phyloP scores from a whole-genome alignment of 2,329 filamentous ascomycete species.

The Aspergillus sp. region DNA sequence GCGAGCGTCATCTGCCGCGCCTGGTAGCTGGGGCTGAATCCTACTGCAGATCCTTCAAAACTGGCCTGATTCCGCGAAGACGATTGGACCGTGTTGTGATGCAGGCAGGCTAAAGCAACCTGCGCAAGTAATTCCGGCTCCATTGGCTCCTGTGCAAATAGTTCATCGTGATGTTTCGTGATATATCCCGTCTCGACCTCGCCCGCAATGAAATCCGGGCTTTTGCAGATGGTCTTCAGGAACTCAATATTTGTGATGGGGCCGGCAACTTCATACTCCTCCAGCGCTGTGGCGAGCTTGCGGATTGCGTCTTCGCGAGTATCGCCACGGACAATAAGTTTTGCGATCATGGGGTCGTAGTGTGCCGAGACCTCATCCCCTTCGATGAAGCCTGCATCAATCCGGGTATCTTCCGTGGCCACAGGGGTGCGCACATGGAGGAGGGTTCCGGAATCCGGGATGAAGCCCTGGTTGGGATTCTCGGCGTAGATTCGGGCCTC shows the following conservation, averaged over 20 bases:
- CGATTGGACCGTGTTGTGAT: conserved; percentile 41
- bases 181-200: conserved; percentile 97
- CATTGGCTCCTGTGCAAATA: conserved; percentile 65
- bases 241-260: conserved; percentile 97
- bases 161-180: conserved; percentile 74
- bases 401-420: conserved; percentile 70
- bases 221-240: conserved; percentile 80
- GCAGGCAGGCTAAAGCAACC: conserved; percentile 73
- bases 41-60: conserved; percentile 39
- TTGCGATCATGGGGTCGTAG: conserved; percentile 98
- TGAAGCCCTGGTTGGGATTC: conserved; percentile 85
- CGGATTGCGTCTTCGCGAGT: conserved; percentile 77
- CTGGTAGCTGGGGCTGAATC: conserved; percentile 63
- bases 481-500: conserved; percentile 97
- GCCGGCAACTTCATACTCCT: conserved; percentile 88
- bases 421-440: conserved; percentile 76
- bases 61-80: conserved; percentile 21
- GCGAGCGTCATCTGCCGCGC: conserved; percentile 60
- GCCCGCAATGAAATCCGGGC: conserved; percentile 76
- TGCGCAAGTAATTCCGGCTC: conserved; percentile 77
- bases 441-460: conserved; percentile 87
- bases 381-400: conserved; percentile 88
- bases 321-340: conserved; percentile 84
- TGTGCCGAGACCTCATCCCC: conserved; percentile 91
- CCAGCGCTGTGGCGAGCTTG: conserved; percentile 75